Evolutionary conservation across 345 rosid species (phyloP).

Genomic region (Eucalyptus erythrocorys): DNA sequence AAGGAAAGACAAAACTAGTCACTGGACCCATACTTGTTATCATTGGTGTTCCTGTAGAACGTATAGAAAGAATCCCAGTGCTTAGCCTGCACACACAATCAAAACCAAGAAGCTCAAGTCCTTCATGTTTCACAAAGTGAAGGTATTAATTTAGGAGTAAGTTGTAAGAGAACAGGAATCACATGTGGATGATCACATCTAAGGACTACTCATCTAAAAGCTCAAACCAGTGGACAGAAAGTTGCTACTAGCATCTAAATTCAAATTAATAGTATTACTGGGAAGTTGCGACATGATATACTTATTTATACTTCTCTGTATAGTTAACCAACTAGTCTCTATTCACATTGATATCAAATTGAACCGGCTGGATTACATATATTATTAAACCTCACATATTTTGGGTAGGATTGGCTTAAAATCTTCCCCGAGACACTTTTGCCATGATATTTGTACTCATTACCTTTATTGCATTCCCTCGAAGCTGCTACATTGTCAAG

Average conservation of each 20-base stretch:
- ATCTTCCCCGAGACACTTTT: background rate
- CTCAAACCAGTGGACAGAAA: background rate
- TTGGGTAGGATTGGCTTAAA: background rate
- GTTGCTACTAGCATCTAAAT: background rate
- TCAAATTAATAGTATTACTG: background rate
- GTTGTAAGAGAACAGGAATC: background rate
- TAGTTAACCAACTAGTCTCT: background rate
- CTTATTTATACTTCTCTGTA: background rate
- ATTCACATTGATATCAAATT: background rate
- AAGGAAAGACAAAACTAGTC: background rate
- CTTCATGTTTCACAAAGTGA: background rate
- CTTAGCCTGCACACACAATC: slow-evolving; percentile 44
- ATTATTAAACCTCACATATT: background rate
- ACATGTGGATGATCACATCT: background rate
- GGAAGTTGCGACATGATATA: background rate
- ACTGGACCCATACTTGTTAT: slow-evolving; percentile 62
- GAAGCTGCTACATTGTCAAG: slow-evolving; percentile 77
- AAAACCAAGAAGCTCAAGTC: background rate
- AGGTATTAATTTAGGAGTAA: background rate
- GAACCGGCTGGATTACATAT: background rate
- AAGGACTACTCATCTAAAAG: background rate
- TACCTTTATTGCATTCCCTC: slow-evolving; percentile 91
- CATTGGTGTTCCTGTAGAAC: slow-evolving; percentile 86
- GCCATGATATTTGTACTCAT: background rate
- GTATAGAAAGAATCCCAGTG: slow-evolving; percentile 93